phyloP scores from a whole-genome alignment of 176 grass and related monocot species.

The Cenchrus americanus region DNA sequence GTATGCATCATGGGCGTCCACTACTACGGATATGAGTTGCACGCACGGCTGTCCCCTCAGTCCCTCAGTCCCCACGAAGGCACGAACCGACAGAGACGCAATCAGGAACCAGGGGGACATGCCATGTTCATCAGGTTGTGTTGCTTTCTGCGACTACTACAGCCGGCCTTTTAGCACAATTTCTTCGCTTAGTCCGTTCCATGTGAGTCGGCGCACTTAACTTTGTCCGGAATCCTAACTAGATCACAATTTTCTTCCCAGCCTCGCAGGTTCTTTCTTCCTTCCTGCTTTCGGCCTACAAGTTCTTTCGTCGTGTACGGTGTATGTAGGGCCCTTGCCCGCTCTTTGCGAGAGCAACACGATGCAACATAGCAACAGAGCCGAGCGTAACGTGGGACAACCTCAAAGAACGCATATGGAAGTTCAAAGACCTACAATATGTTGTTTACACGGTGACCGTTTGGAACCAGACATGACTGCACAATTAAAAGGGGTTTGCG shows the following conservation, averaged over 20 bases:
- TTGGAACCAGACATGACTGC: too few species aligned
- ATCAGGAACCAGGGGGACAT: background rate
- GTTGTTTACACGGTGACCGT: too few species aligned
- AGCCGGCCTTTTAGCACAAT: background rate
- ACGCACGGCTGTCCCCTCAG: background rate
- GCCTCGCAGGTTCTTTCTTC: background rate
- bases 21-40: background rate
- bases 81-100: background rate
- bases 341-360: too few species aligned
- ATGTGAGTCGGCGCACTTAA: background rate
- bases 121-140: background rate
- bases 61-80: background rate
- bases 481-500: too few species aligned
- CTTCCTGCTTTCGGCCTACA: background rate
- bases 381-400: too few species aligned
- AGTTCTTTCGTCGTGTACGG: background rate
- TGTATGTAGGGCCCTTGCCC: background rate
- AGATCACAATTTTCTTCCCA: background rate
- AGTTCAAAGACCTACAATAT: too few species aligned
- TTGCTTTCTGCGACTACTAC: background rate
- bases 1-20: too few species aligned
- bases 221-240: background rate
- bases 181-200: background rate
- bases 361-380: too few species aligned
- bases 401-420: too few species aligned